Evolutionary conservation across 1,139 yeast species (phyloP).

Genomic region (Zygoascus hellenicus): DNA sequence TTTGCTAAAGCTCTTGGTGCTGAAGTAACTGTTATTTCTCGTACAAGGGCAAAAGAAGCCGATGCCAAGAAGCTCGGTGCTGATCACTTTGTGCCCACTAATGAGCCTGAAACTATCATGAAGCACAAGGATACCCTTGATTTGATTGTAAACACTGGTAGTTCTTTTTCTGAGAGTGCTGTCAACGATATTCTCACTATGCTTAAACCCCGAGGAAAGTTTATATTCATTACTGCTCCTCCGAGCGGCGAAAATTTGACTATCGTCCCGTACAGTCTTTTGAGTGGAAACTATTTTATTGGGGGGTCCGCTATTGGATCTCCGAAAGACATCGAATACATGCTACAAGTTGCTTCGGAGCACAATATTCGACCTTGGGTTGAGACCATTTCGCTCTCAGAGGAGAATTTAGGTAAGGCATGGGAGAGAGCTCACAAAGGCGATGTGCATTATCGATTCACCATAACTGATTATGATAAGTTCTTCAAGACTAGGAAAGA

Average conservation of each 20-base stretch:
- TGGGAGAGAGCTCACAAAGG: slow-evolving; percentile 7
- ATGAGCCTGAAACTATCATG: slow-evolving; percentile 83
- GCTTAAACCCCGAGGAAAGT: slow-evolving; percentile 18
- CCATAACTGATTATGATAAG: slow-evolving; percentile 7
- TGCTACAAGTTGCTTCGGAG: slow-evolving; percentile 24
- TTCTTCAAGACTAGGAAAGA: background rate
- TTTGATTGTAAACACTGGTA: slow-evolving; percentile 28
- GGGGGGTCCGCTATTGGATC: slow-evolving; percentile 24
- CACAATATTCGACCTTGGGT: slow-evolving; percentile 17
- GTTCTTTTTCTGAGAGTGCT: slow-evolving; percentile 26
- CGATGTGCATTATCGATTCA: slow-evolving; percentile 11
- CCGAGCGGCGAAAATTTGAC: slow-evolving; percentile 6
- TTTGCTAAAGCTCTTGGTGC: slow-evolving; percentile 51
- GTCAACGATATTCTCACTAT: slow-evolving; percentile 10
- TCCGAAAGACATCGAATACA: slow-evolving; percentile 23
- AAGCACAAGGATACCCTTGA: slow-evolving; percentile 73
- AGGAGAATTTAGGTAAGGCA: slow-evolving; percentile 17
- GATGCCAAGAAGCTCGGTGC: slow-evolving; percentile 43
- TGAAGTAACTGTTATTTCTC: slow-evolving; percentile 45
- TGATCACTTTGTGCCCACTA: slow-evolving; percentile 14
- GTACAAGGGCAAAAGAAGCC: slow-evolving; percentile 40
- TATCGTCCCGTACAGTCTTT: slow-evolving; percentile 10
- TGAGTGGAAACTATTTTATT: slow-evolving; percentile 10
- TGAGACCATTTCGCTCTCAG: slow-evolving; percentile 19
- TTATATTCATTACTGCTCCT: slow-evolving; percentile 12